Evolutionary conservation across 352 stramenopile species (phyloP).

Genomic region (Bremia lactucae): DNA sequence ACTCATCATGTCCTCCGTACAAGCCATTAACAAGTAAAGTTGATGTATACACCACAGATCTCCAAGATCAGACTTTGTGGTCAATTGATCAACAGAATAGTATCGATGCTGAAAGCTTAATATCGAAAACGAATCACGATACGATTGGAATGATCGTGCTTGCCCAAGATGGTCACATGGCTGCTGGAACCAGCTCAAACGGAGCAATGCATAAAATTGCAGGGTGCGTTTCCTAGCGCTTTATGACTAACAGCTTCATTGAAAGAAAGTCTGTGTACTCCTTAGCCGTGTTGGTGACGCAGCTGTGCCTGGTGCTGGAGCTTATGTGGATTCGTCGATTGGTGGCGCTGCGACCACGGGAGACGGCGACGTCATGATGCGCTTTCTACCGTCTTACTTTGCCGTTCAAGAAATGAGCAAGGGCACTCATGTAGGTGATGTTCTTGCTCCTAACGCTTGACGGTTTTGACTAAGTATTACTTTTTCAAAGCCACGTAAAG

Average conservation of each 20-base stretch:
- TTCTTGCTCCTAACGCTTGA: no score
- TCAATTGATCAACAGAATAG: constrained; percentile 9
- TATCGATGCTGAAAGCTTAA: constrained; percentile 17
- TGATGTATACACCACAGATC: constrained; percentile 15
- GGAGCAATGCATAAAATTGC: constrained; percentile 85
- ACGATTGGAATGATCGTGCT: constrained; percentile 86
- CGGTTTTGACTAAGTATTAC: no score
- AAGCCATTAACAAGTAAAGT: constrained; percentile 20
- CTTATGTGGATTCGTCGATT: constrained; percentile 75
- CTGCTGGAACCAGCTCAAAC: constrained; percentile 83
- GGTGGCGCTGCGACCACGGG: constrained; percentile 80
- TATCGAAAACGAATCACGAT: constrained; percentile 74
- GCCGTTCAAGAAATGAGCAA: constrained; percentile 73
- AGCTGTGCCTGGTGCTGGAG: constrained; percentile 70
- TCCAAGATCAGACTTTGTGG: constrained; percentile 13
- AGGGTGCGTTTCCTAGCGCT: constrained; percentile 26
- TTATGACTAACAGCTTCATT: neutral
- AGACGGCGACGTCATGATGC: constrained; percentile 89
- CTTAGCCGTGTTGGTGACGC: constrained; percentile 81
- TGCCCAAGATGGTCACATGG: constrained; percentile 48
- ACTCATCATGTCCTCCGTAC: constrained; percentile 75
- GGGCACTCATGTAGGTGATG: constrained; percentile 54
- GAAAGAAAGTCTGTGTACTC: neutral
- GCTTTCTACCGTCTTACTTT: constrained; percentile 80
- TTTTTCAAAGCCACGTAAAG: constrained; percentile 34